These are phyloP conservation scores for Fusarium nematophilum DNA, from an alignment of 2,329 filamentous ascomycete genomes.

Conservation along the genomic window DNA sequence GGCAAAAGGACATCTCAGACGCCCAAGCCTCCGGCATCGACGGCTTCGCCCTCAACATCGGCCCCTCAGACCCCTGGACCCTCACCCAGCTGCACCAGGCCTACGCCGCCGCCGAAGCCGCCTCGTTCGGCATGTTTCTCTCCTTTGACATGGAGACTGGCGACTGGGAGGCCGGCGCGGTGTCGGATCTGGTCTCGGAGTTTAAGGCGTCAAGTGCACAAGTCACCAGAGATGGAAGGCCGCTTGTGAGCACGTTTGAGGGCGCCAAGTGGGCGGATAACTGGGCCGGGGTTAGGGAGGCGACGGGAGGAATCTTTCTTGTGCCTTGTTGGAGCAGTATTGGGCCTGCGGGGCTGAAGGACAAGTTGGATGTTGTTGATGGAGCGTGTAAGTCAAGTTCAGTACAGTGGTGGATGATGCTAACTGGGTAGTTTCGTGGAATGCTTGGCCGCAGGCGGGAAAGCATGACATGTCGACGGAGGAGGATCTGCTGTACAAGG, in stretches of 20 bases:
- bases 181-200: constrained; percentile 41
- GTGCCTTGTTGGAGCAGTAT: constrained; percentile 59
- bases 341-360: constrained; percentile 33
- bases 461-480: constrained; percentile 48
- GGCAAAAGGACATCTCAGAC: constrained; percentile 48
- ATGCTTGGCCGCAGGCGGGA: constrained; percentile 52
- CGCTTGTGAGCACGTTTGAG: constrained; percentile 65
- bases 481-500: constrained; percentile 50
- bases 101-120: constrained; percentile 40
- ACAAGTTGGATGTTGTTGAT: constrained; percentile 37
- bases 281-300: constrained; percentile 56
- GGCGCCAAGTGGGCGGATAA: constrained; percentile 54
- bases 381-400: constrained; percentile 36
- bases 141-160: constrained; percentile 54
- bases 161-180: constrained; percentile 41
- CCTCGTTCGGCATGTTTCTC: constrained; percentile 52
- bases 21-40: constrained; percentile 53
- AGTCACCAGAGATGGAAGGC: constrained; percentile 44
- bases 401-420: neutral
- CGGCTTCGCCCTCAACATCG: constrained; percentile 56
- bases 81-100: constrained; percentile 45
- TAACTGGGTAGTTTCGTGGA: constrained; percentile 50
- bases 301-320: constrained; percentile 51
- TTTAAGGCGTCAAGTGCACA: constrained; percentile 44
- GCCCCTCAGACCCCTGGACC: constrained; percentile 48